Conservation (phyloP, 495 filamentous ascomycete genomes). For the Sordaria brevicollis region DNA sequence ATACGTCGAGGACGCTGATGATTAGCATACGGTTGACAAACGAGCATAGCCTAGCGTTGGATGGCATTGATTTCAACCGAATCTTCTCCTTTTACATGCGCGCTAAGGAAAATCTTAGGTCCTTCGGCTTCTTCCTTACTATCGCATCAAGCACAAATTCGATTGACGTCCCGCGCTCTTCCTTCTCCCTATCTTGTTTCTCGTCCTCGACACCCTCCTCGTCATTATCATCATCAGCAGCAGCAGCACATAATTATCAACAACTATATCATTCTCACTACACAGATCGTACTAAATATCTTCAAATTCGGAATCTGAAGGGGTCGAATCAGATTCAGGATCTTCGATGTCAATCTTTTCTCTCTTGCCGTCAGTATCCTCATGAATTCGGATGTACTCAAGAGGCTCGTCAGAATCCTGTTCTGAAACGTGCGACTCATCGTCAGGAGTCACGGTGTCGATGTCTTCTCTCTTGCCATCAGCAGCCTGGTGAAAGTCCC, state of each 20-base stretch:
- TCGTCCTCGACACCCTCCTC: conserved; percentile 26
- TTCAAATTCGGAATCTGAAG: too few species aligned
- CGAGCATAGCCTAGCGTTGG: not conserved
- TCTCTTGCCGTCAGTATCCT: not conserved
- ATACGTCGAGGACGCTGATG: not conserved
- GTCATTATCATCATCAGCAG: conserved; percentile 1
- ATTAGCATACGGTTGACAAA: not conserved
- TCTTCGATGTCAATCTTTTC: not conserved
- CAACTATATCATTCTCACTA: too few species aligned
- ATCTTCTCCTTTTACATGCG: not conserved
- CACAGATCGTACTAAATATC: too few species aligned
- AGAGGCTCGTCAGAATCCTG: too few species aligned
- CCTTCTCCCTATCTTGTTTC: conserved; percentile 15
- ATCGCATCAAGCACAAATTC: not conserved
- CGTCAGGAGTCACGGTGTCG: not conserved
- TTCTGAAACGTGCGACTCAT: not conserved
- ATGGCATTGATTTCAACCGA: not conserved
- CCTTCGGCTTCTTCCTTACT: not conserved
- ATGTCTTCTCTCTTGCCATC: not conserved
- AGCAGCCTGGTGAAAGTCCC: not conserved
- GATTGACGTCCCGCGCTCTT: not conserved
- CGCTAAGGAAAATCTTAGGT: not conserved
- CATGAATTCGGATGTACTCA: too few species aligned
- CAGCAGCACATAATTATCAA: too few species aligned
- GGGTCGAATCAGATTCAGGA: not conserved